Conservation (phyloP, 148 eudicot genomes). For the Oxyria digyna region DNA sequence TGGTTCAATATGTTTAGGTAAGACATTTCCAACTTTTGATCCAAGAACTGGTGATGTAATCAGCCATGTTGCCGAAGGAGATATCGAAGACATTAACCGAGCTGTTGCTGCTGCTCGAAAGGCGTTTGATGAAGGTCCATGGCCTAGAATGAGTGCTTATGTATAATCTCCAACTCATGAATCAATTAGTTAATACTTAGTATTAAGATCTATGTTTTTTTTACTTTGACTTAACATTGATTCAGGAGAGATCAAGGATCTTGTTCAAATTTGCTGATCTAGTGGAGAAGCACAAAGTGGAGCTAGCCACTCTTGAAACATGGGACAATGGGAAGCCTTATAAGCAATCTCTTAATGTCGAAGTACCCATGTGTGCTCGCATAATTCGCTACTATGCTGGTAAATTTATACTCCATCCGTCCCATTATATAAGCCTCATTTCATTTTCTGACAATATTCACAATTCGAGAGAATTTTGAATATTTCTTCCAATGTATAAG, state of each 20-base stretch:
- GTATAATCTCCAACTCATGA: conserved; percentile 14
- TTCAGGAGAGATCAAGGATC: conserved; percentile 46
- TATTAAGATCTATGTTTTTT: too few relatives aligned
- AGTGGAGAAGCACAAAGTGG: conserved; percentile 45
- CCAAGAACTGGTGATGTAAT: conserved; percentile 87
- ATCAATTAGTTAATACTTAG: too few relatives aligned
- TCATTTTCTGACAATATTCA: too few relatives aligned
- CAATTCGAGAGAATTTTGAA: too few relatives aligned
- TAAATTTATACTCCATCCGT: conserved; percentile 10
- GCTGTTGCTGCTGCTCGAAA: conserved; percentile 92
- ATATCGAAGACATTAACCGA: conserved; percentile 66
- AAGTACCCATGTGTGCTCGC: conserved; percentile 41
- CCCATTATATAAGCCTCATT: too few relatives aligned
- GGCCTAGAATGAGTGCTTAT: conserved; percentile 97
- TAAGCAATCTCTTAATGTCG: conserved; percentile 28
- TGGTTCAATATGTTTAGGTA: conserved; percentile 29
- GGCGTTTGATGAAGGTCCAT: conserved; percentile 96
- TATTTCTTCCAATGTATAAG: too few relatives aligned
- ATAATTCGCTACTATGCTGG: conserved; percentile 60
- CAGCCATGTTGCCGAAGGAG: conserved; percentile 73
- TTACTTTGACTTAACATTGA: neutral
- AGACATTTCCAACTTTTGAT: conserved; percentile 84
- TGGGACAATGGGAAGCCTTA: conserved; percentile 58
- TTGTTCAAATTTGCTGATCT: conserved; percentile 49
- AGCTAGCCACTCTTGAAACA: conserved; percentile 49